Base-by-base conservation (phyloP, 2,329 filamentous ascomycete genomes). In the Leptographium wingfieldii region DNA sequence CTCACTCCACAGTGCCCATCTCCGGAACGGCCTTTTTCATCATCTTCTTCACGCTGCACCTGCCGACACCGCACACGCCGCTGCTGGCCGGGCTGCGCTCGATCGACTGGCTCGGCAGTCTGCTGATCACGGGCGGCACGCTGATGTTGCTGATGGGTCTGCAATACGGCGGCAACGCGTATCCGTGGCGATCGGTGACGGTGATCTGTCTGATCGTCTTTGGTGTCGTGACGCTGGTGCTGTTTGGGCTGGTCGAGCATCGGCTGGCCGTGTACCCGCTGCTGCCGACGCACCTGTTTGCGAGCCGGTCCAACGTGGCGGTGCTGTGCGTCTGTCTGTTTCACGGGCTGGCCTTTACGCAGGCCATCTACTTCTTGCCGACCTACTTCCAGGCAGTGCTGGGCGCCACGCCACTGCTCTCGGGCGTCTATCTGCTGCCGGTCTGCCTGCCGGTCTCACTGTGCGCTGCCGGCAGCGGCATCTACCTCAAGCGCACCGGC, bases 321-420 rank as follows among this genome's bases (percentile, higher is more conserved):
- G 74, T 77, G 4, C 76, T 86, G n/a, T 66, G 64, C 3, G 70
- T 78, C 3, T 71, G 69, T 46, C 74, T 77, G 57, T 73, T 74
- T 60, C 77, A 81, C 62, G 73, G 72, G 0, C 74, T 84, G 66
- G 79, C 83, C 40, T 87, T 86, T 69, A 85, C 87, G 49, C 81
- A 79, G 0, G 77, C 77, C 1, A 80, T 83, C 56, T 91, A 88
- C 70, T 91, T 87, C 66, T 74, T 90, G 31, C 88, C 88, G 0
- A 76, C 90, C 0, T 91, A 86, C 71, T 85, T 89, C 62, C 88
- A 92, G 68, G 79, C 83, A 3, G 86, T 85, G 0, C 77, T 85
- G 2, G 77, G 78, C 57, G 81, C 81, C 1, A 77, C 77, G 0
- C 83, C 85, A 0, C 72, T 87, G 40, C 74, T 75, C n/a, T 87